These are phyloP conservation scores for Ceratobasidium sp. DNA, from an alignment of 1,284 basidiomycete species.

Conservation along the genomic window DNA sequence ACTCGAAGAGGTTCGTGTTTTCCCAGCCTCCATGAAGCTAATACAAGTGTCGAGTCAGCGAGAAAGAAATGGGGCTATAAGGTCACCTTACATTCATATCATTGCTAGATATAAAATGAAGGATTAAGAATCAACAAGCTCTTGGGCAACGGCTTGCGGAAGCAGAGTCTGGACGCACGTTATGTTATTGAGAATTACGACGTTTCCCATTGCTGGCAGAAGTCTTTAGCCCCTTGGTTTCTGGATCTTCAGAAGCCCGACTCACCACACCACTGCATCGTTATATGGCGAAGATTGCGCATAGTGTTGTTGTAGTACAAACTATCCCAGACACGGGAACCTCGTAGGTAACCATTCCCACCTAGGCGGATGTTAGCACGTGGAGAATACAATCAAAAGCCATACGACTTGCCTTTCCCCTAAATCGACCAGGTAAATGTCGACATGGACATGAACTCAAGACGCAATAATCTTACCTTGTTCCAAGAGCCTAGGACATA, in stretches of 20 bases:
- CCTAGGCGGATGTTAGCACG: neutral
- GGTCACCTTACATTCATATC: slow-evolving; percentile 34
- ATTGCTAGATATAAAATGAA: slow-evolving; percentile 12
- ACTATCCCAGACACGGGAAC: slow-evolving; percentile 42
- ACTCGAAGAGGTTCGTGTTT: slow-evolving; percentile 39
- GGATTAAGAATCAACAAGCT: neutral
- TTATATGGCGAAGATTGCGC: slow-evolving; percentile 36
- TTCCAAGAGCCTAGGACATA: slow-evolving; percentile 41
- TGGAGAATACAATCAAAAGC: neutral
- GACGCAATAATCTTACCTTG: slow-evolving; percentile 17
- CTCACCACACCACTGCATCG: slow-evolving; percentile 42
- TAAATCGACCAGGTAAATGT: neutral
- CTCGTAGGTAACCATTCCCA: slow-evolving; percentile 42
- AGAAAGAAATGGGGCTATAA: neutral
- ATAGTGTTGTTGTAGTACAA: slow-evolving; percentile 42
- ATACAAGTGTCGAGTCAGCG: neutral
- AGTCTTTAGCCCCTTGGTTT: neutral
- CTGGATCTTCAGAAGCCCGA: neutral
- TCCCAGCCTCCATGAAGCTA: slow-evolving; percentile 43
- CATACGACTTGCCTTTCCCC: slow-evolving; percentile 19
- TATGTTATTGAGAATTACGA: slow-evolving; percentile 41
- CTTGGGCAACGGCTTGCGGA: neutral
- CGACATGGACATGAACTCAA: slow-evolving; percentile 20
- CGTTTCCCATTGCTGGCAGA: slow-evolving; percentile 41
- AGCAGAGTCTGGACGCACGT: slow-evolving; percentile 15